Evolutionary conservation across 805 yeast genomes (phyloP).

Genomic region (Candida maesae): DNA sequence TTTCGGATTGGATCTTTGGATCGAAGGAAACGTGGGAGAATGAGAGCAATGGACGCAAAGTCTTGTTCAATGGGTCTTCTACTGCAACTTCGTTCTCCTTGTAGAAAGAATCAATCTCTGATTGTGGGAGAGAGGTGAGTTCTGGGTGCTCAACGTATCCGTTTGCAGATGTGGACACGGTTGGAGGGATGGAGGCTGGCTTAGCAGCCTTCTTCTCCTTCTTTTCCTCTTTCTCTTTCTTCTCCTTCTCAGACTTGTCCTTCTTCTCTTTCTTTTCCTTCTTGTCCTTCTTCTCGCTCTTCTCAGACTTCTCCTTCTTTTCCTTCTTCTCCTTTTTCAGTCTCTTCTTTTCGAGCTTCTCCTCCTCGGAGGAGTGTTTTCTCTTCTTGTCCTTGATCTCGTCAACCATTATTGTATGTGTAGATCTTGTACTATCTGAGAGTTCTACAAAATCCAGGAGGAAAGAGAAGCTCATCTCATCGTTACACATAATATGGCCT

Average conservation of each 20-base stretch:
- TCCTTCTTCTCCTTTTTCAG: slow-evolving; percentile 18
- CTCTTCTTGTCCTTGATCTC: slow-evolving; percentile 28
- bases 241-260: slow-evolving; percentile 18
- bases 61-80: slow-evolving; percentile 57
- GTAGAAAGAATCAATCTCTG: slow-evolving; percentile 60
- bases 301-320: slow-evolving; percentile 20
- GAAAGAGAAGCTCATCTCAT: no score
- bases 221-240: slow-evolving; percentile 35
- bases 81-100: slow-evolving; percentile 72
- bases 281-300: slow-evolving; percentile 31
- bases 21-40: slow-evolving; percentile 61
- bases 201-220: slow-evolving; percentile 35
- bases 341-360: slow-evolving; percentile 20
- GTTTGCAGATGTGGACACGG: slow-evolving; percentile 3
- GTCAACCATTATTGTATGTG: no score
- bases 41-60: slow-evolving; percentile 63
- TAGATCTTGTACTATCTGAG: no score
- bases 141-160: slow-evolving; percentile 38
- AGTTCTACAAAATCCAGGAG: no score
- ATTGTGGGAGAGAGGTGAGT: slow-evolving; percentile 40
- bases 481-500: no score
- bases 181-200: slow-evolving; percentile 27
- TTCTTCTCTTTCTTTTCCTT: slow-evolving; percentile 35
- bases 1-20: slow-evolving; percentile 51
- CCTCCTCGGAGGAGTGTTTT: slow-evolving; percentile 19